Base-by-base conservation (phyloP, 768 basidiomycete genomes). In the Pisolithus marmoratus region DNA sequence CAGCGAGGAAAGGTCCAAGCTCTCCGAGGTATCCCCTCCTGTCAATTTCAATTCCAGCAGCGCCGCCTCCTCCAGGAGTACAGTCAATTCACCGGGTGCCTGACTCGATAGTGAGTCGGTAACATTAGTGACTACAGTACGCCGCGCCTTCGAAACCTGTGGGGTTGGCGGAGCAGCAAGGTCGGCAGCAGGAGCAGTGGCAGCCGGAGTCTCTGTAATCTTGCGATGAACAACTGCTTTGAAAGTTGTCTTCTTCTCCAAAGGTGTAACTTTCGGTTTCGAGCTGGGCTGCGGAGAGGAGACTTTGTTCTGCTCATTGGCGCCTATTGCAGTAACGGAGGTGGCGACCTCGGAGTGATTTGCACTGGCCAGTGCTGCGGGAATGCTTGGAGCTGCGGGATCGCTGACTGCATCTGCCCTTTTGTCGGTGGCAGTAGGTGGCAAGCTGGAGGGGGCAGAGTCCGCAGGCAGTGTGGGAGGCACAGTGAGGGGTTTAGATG, bases 191-290 rank as follows among this genome's bases (percentile, higher is more conserved):
- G 72, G 71, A 11, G 47, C 48, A 7, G 51, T 50, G 9, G 61
- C 19, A 26, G 59, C 50, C 19, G 62, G 43, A 2, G 53, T 44
- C 48, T 81, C 80, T 4, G 72, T 69, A 24, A 79, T 72, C 58
- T 78, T 83, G 53, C 73, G 66, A 56, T 83, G 83, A 38, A 84
- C 82, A 15, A 83, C 77, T 23, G 82, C 80, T 45, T 68, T 73
- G 65, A 84, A 84, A 4, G 71, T 68, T 11, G 56, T 22, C 41
- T 55, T 69, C 27, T 38, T 50, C 40, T 54, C 58, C 12, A 47
- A 38, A 19, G 20, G 56, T 12, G 46, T 3, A 17, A 52, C 43
- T 9, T 17, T 52, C 23, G 37, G 24, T 2, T 54, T 38, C 19
- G 29, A 38, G 27, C 44, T 48, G 15, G 61, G 55, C n/a, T 58